phyloP scores from a whole-genome alignment of 1,284 basidiomycete genomes.

The Abortiporus biennis region DNA sequence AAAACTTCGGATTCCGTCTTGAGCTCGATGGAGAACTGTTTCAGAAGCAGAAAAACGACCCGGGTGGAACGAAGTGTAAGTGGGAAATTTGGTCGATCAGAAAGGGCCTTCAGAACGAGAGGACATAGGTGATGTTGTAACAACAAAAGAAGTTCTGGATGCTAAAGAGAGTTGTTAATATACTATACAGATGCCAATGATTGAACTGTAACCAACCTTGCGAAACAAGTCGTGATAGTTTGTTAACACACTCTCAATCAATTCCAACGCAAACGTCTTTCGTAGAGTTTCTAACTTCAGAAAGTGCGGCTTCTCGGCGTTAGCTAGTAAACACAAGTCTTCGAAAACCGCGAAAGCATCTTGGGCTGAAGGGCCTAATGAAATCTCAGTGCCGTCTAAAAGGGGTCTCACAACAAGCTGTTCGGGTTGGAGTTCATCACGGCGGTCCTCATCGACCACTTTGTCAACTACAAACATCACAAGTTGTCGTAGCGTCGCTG shows the following conservation, averaged over 20 bases:
- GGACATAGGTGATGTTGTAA: conserved; percentile 88
- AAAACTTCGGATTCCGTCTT: conserved; percentile 82
- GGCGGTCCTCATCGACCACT: conserved; percentile 76
- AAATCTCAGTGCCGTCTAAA: conserved; percentile 55
- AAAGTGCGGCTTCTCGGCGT: conserved; percentile 79
- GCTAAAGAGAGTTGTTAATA: conserved; percentile 35
- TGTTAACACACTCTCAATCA: conserved; percentile 95
- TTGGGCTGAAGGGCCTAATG: conserved; percentile 72
- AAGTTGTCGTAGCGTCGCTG: conserved; percentile 91
- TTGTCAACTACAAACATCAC: conserved; percentile 99
- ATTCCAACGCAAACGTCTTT: conserved; percentile 91
- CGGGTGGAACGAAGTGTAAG: conserved; percentile 87
- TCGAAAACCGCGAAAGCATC: conserved; percentile 90
- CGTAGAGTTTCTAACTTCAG: conserved; percentile 82
- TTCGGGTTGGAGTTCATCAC: conserved; percentile 28
- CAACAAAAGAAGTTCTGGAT: conserved; percentile 78
- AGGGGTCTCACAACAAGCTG: conserved; percentile 42
- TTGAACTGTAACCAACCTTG: conserved; percentile 40
- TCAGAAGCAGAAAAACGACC: conserved; percentile 88
- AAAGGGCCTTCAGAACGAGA: conserved; percentile 80
- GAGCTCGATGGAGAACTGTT: conserved; percentile 84
- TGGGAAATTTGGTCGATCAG: conserved; percentile 81
- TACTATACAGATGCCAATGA: neutral
- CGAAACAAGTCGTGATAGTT: conserved; percentile 90
- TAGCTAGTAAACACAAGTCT: conserved; percentile 84